Base-by-base conservation (phyloP, 257 asterid genomes). In the Capsicum baccatum region DNA sequence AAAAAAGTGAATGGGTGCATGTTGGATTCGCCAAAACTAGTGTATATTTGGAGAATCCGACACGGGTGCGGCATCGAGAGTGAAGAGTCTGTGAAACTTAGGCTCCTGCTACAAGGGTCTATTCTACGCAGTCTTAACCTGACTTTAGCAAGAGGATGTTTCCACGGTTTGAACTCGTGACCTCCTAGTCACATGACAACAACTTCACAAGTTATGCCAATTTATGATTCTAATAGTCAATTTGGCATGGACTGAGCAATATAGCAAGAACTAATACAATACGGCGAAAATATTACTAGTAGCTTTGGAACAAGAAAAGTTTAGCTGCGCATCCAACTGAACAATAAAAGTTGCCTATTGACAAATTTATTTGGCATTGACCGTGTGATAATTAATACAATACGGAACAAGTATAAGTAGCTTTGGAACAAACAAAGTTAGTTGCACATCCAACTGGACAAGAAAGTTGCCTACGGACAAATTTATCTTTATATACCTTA, bases 401-500 rank as follows among this genome's bases (percentile, higher is more conserved):
- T 54, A 76, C 4, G 5, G 26, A 0, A 57, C 11, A 52, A 13
- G 42, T 44, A 71, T 16, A 4, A 42, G 56, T 16, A 70, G 56
- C 8, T 70, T 74, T 13, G 47, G 21, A 76, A 52, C 81, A 76
- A 50, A 47, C 17, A 3, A 14, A 54, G 17, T 52, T 76, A 33
- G 48, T 6, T 26, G 63, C 63, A 76, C 1, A 52, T 0, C 26
- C 59, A 57, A 76, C 47, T 26, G 64, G 44, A 60, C 62, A 60
- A 17, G 47, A 11, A 26, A 50, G 5, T 5, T 48, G 50, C 48
- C 17, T 66, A 57, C 54, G 47, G 56, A 54, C n/a, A 68, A 9
- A 68, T 68, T 81, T 81, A 47, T 81, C 57, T 39, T 83, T 33
- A 52, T 9, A 50, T 83, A 54, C 21, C 64, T 83, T 66, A 67